Base-by-base conservation (phyloP, 2,329 filamentous ascomycete species). In the Monosporascus sp. region DNA sequence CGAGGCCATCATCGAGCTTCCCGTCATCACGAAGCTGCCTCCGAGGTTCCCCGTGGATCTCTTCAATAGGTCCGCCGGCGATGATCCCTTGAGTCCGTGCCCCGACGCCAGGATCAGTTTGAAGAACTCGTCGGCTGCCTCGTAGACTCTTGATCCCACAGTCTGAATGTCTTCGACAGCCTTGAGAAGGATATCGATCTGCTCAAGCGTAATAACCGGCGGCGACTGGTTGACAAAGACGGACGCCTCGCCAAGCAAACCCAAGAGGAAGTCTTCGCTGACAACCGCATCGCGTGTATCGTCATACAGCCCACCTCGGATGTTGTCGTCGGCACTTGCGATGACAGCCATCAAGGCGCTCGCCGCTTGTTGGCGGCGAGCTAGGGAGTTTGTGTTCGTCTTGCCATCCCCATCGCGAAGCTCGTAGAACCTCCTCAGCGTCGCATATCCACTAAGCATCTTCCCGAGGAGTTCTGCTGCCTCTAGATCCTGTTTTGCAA, bases 391-490 rank as follows among this genome's bases (percentile, higher is more conserved):
- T 24, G 67, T 57, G 37, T 38, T 79, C 71, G 22, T 67, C 20
- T 61, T 64, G 24, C 58, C 59, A 18, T 61, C 54, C 62, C 83
- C 81, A 64, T 97, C 93, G 48, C 93, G 84, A n/a, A 92, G 80
- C 57, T 92, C 87, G 70, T 96, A 97, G 74, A 93, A 97, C 60
- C 86, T 87, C 37, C 93, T 88, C 20, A 97, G 77, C 0, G 91
- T 96, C 22, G 92, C 93, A 65, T 97, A 97, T 22, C 93, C 93
- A 67, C 89, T 94, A 9, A 97, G 83, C 72, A 92, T 87, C 56
- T 87, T 88, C 47, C 92, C 89, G 3, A 97, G 78, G 11, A 96
- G 81, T 60, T 89, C 81, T 8, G 92, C 93, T 7, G 90, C 92
- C 65, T 92, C 87, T 34, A 88, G 74, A 62, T 97, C 93, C 50